Evolutionary conservation across 129 eudicot genomes (phyloP).

Genomic region (Logfia minima): DNA sequence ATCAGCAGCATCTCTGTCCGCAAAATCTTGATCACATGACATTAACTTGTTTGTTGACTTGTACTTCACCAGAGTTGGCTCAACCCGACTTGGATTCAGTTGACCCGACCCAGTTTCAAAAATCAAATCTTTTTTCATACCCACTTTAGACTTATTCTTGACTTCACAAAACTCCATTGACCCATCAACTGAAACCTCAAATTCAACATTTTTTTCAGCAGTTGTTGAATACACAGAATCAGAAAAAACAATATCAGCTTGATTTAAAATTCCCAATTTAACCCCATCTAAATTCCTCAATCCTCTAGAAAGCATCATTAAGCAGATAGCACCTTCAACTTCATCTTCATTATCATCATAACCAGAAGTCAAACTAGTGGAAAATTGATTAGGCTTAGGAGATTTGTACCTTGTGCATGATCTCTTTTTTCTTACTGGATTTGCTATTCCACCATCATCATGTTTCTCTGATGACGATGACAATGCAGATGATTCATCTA

Average conservation of each 20-base stretch:
- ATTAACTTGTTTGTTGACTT: slow-evolving; percentile 27
- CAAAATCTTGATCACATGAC: slow-evolving; percentile 29
- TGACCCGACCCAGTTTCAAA: slow-evolving; percentile 27
- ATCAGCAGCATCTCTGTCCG: slow-evolving; percentile 25
- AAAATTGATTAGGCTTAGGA: slow-evolving; percentile 29
- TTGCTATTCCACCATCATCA: slow-evolving; percentile 30
- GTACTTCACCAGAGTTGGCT: slow-evolving; percentile 17
- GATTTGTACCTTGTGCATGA: slow-evolving; percentile 59
- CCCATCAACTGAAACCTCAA: slow-evolving; percentile 41
- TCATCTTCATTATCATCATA: slow-evolving; percentile 44
- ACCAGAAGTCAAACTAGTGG: slow-evolving; percentile 26
- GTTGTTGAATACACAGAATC: slow-evolving; percentile 24
- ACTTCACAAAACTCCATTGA: slow-evolving; percentile 20
- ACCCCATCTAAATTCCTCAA: slow-evolving; percentile 40
- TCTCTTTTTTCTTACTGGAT: slow-evolving; percentile 53
- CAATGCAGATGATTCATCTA: slow-evolving; percentile 19
- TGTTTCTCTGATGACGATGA: slow-evolving; percentile 32
- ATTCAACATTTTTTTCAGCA: slow-evolving; percentile 26
- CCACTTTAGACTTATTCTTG: slow-evolving; percentile 29
- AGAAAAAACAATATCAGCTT: slow-evolving; percentile 34
- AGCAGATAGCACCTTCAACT: slow-evolving; percentile 48
- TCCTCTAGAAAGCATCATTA: slow-evolving; percentile 77
- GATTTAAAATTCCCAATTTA: slow-evolving; percentile 21
- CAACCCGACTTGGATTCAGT: slow-evolving; percentile 6
- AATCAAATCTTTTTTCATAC: slow-evolving; percentile 21